phyloP scores from a whole-genome alignment of 2,329 filamentous ascomycete species.

The Colletotrichum agaves region DNA sequence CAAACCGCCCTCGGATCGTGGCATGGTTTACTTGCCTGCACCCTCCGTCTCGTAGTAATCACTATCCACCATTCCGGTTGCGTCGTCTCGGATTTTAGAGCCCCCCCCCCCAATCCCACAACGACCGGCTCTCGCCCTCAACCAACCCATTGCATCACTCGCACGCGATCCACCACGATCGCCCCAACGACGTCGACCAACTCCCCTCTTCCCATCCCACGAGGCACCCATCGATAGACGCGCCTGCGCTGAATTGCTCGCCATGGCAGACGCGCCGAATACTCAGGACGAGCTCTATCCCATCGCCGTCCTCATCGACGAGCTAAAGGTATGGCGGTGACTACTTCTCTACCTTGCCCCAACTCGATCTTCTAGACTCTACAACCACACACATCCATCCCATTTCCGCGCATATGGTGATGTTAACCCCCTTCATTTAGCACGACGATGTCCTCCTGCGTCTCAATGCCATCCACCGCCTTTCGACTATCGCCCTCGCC shows the following conservation, averaged over 20 bases:
- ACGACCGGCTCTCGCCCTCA: slow-evolving; percentile 35
- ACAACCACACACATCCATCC: slow-evolving; percentile 35
- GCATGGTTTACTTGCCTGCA: slow-evolving; percentile 35
- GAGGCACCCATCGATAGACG: slow-evolving; percentile 40
- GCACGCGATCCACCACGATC: slow-evolving; percentile 44
- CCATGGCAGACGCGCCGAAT: slow-evolving; percentile 89
- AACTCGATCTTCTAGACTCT: slow-evolving; percentile 13
- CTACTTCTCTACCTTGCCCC: slow-evolving; percentile 18
- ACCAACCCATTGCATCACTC: slow-evolving; percentile 45
- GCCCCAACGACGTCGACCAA: slow-evolving; percentile 33
- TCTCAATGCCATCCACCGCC: slow-evolving; percentile 97
- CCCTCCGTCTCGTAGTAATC: slow-evolving; percentile 25
- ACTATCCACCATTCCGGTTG: slow-evolving; percentile 32
- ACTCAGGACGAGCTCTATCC: slow-evolving; percentile 99
- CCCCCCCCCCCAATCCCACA: slow-evolving; percentile 37
- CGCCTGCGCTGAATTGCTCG: slow-evolving; percentile 55
- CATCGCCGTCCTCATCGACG: slow-evolving; percentile 99
- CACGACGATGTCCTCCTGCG: slow-evolving; percentile 98
- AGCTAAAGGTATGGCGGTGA: slow-evolving; percentile 83
- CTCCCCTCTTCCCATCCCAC: slow-evolving; percentile 22
- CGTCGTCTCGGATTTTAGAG: slow-evolving; percentile 38
- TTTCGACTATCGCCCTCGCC: slow-evolving; percentile 97
- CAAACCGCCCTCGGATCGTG: slow-evolving; percentile 32
- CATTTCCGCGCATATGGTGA: slow-evolving; percentile 35
- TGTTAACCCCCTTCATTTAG: slow-evolving; percentile 60